Evolutionary conservation across 2,329 filamentous ascomycete species (phyloP), one percentile per base, ranked within the genome.

Genomic region (Cercospora sp.): DNA sequence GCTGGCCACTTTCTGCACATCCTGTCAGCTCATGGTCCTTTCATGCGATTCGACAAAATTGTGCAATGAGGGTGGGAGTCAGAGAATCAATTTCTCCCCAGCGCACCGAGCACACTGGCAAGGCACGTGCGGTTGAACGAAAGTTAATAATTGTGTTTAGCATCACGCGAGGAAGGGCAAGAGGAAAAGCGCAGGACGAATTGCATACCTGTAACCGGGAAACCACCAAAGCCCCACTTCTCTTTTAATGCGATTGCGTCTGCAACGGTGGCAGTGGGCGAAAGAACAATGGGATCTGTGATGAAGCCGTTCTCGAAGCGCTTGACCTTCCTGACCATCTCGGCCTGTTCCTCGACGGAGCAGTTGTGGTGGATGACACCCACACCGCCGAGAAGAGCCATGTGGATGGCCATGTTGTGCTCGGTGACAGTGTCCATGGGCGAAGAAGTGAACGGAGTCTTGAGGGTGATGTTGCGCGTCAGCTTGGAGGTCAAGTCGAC

Each of bases 401-500:
- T 97, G 84, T 97, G 92, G 77, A 99, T 98, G 73, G 95, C 96
- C 96, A 99, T 99, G 81, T 97, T 94, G 84, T 97, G 92, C 85
- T 99, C 95, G 53, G 96, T 99, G 80, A 99, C 95, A 9, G 95
- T 99, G 85, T 99, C 95, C 95, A 99, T 99, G 77, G 96, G 95
- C 45, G 95, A 98, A 58, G 95, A 99, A 73, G 98, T 88, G 78
- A 99, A 94, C 69, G 95, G 95, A 6, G 94, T 96, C 88, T 97
- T 99, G 80, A 99, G 87, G 40, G 92, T 89, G 82, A 99, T 97
- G 78, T 93, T 90, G 88, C 96, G 97, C 75, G 95, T 99, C 77
- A 99, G 87, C 68, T 93, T 93, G 40, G 94, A 93, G 76, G 98
- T 95, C 70, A 99, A 90, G 60, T 84, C 84, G 73, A 98, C 95